Conservation (phyloP, 306 rosid species). For the Prunus davidiana region DNA sequence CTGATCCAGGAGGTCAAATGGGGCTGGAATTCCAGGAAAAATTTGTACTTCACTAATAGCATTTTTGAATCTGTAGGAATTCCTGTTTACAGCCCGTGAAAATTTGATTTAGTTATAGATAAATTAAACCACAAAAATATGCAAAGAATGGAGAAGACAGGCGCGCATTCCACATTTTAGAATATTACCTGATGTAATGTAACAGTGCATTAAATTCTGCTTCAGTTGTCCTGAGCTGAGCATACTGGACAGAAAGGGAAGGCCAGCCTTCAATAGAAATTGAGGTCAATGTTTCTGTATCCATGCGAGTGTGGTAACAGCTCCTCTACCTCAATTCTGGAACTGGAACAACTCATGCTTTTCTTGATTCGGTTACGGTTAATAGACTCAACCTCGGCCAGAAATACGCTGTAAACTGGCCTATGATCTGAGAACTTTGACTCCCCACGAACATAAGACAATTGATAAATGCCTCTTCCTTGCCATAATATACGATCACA, state of each 20-base stretch:
- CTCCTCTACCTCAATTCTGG: conserved; percentile 92
- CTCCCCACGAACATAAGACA: conserved; percentile 93
- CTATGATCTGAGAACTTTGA: conserved; percentile 96
- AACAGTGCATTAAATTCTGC: conserved; percentile 14
- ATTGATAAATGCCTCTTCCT: conserved; percentile 80
- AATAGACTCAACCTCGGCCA: conserved; percentile 78
- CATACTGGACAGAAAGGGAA: neutral
- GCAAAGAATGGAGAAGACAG: conserved; percentile 11
- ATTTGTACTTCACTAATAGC: conserved; percentile 9
- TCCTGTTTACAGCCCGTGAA: conserved; percentile 9
- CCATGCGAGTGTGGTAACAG: conserved; percentile 61
- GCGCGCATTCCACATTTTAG: neutral
- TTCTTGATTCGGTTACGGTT: conserved; percentile 66
- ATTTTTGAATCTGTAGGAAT: conserved; percentile 8
- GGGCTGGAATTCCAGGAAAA: neutral
- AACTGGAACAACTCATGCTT: conserved; percentile 80
- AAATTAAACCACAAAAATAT: neutral
- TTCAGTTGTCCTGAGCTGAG: conserved; percentile 29
- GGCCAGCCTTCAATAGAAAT: conserved; percentile 50
- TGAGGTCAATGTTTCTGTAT: conserved; percentile 53
- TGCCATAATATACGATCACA: conserved; percentile 94
- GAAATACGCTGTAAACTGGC: conserved; percentile 77
- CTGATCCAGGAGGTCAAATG: neutral
- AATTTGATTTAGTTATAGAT: neutral
- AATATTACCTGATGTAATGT: conserved; percentile 13